A percentile compares a stretch with the other conserved stretches of the same genome.
phyloP scores from a whole-genome alignment of 1,284 basidiomycete genomes.

The Ceratobasidium sp. region DNA sequence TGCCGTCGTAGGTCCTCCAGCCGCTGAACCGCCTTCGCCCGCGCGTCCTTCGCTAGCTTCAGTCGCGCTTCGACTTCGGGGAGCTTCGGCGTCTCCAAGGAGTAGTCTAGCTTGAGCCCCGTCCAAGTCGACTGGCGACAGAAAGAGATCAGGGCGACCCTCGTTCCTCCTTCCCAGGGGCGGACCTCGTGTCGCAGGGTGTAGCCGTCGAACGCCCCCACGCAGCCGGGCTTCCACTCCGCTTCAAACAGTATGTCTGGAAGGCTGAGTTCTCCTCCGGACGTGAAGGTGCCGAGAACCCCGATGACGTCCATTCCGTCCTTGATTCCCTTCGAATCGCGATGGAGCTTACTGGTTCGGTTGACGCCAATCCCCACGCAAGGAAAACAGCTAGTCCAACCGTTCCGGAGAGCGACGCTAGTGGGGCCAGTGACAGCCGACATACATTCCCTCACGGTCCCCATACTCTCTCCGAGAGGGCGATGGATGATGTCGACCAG shows the following conservation, averaged over 20 bases:
- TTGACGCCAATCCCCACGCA: constrained; percentile 11
- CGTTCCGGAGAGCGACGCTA: neutral
- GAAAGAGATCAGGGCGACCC: constrained; percentile 21
- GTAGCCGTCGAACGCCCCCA: constrained; percentile 33
- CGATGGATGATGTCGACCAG: neutral
- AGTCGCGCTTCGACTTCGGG: neutral
- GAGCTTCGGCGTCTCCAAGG: neutral
- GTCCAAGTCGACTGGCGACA: constrained; percentile 1
- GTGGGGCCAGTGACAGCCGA: constrained; percentile 2
- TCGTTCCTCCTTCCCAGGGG: neutral
- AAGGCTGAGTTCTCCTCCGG: neutral
- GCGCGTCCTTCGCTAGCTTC: neutral
- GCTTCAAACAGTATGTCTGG: neutral
- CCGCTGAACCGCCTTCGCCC: neutral
- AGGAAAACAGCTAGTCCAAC: constrained; percentile 30
- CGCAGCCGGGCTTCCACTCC: constrained; percentile 25
- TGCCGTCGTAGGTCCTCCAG: no score
- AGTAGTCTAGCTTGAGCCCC: neutral
- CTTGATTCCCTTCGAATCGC: constrained; percentile 14
- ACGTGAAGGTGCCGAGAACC: constrained; percentile 3
- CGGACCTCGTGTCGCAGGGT: constrained; percentile 7
- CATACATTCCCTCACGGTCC: neutral
- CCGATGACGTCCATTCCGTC: constrained; percentile 32
- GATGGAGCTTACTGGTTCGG: neutral
- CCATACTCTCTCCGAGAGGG: neutral